A percentile compares a stretch with the other conserved stretches of the same genome.
Conservation (phyloP, 306 rosid genomes). For the Malus asiatica region DNA sequence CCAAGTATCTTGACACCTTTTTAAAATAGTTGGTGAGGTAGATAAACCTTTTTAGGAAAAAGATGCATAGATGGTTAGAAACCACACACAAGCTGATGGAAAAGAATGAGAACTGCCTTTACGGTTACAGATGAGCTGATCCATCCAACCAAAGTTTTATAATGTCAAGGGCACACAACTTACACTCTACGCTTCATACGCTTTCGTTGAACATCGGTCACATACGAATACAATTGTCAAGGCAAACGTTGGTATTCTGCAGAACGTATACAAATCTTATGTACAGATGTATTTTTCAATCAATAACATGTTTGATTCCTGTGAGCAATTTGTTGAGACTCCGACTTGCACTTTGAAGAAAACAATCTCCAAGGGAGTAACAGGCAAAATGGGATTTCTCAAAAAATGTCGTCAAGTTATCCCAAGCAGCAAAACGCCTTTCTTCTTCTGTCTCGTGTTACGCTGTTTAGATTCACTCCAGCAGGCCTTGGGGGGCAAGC, state of each 20-base stretch:
- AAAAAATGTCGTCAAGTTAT: constrained; percentile 10
- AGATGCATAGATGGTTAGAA: background rate
- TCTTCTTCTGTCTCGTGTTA: constrained; percentile 32
- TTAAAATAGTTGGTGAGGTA: background rate
- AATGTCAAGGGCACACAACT: background rate
- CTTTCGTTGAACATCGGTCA: background rate
- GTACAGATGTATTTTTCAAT: background rate
- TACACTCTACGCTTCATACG: background rate
- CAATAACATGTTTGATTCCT: background rate
- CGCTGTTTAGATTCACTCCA: constrained; percentile 42
- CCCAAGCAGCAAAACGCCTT: constrained; percentile 46
- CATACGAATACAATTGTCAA: background rate
- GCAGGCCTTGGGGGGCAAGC: constrained; percentile 39
- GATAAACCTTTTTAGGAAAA: background rate
- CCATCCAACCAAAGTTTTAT: background rate
- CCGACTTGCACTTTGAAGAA: background rate
- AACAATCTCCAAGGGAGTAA: background rate
- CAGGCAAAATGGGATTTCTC: background rate
- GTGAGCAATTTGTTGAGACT: constrained; percentile 5
- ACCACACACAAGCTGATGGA: background rate
- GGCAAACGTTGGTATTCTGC: background rate
- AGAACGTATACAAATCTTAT: background rate
- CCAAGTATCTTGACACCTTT: background rate
- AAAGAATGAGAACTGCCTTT: background rate
- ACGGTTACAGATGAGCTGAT: background rate